A percentile compares a stretch with the other conserved stretches of the same genome.
Evolutionary conservation across 345 rosid genomes (phyloP).

Genomic region (Eucalyptus lansdowneana): DNA sequence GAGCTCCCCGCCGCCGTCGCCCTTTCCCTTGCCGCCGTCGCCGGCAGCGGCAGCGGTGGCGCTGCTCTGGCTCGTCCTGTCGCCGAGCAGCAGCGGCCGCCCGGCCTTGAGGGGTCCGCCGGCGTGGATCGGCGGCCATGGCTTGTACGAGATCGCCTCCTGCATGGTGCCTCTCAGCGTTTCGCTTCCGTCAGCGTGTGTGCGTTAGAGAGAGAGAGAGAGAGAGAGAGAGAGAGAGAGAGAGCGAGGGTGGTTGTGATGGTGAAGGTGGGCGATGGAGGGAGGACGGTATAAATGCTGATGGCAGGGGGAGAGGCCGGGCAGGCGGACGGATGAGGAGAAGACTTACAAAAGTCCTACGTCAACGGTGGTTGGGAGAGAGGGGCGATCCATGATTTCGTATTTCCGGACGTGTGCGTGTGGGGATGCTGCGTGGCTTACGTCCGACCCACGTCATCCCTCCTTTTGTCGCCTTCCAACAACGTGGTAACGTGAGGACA

Average conservation of each 20-base stretch:
- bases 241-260: background rate
- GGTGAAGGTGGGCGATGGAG: background rate
- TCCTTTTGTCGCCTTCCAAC: background rate
- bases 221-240: background rate
- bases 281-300: background rate
- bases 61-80: background rate
- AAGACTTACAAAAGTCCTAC: constrained; percentile 11
- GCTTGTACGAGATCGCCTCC: constrained; percentile 25
- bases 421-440: background rate
- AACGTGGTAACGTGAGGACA: background rate
- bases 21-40: background rate
- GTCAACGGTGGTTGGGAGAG: constrained; percentile 21
- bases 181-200: background rate
- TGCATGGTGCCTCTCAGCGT: constrained; percentile 9
- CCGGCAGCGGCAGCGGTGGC: background rate
- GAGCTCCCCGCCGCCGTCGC: background rate
- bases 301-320: background rate
- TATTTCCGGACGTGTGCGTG: background rate
- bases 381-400: background rate
- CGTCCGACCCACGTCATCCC: background rate
- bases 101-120: background rate
- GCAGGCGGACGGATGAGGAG: background rate
- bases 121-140: constrained; percentile 11
- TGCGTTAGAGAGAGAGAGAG: background rate
- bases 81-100: background rate